Conservation (phyloP, 768 basidiomycete genomes). For the Clavulina sp. region DNA sequence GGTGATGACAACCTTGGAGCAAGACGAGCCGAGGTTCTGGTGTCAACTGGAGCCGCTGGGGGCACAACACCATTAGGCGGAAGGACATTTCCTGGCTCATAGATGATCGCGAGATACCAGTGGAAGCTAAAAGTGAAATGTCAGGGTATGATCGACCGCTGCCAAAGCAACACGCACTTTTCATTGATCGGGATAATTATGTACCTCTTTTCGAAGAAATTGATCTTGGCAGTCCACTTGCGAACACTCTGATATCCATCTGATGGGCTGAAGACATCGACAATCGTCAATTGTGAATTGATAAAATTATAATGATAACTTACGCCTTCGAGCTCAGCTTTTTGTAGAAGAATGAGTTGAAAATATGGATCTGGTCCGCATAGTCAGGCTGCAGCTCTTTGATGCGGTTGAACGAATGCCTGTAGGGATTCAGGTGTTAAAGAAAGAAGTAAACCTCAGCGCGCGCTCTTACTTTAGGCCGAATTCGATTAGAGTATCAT, state of each 20-base stretch:
- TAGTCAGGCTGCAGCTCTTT: conserved; percentile 37
- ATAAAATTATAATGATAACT: no score
- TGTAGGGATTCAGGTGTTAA: not conserved
- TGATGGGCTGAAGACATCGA: conserved; percentile 22
- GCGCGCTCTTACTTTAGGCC: conserved; percentile 61
- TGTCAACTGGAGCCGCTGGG: no score
- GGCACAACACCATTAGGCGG: conserved; percentile 21
- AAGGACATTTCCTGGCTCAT: conserved; percentile 50
- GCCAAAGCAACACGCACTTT: conserved; percentile 34
- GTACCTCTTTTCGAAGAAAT: conserved; percentile 82
- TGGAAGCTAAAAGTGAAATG: conserved; percentile 41
- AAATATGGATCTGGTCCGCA: conserved; percentile 66
- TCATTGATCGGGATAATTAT: conserved; percentile 95
- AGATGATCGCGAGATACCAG: conserved; percentile 95
- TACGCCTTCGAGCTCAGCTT: conserved; percentile 64
- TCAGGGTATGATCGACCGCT: not conserved
- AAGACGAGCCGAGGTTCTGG: no score
- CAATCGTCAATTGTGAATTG: no score
- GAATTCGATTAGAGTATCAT: conserved; percentile 93
- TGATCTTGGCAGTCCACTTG: conserved; percentile 85
- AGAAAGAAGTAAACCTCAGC: not conserved
- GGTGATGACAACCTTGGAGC: no score
- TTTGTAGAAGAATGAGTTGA: conserved; percentile 97
- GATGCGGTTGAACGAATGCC: conserved; percentile 51
- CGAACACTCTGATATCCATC: conserved; percentile 70